Evolutionary conservation across 2,329 filamentous ascomycete species (phyloP).

Genomic region (Colletotrichum theobromicola): DNA sequence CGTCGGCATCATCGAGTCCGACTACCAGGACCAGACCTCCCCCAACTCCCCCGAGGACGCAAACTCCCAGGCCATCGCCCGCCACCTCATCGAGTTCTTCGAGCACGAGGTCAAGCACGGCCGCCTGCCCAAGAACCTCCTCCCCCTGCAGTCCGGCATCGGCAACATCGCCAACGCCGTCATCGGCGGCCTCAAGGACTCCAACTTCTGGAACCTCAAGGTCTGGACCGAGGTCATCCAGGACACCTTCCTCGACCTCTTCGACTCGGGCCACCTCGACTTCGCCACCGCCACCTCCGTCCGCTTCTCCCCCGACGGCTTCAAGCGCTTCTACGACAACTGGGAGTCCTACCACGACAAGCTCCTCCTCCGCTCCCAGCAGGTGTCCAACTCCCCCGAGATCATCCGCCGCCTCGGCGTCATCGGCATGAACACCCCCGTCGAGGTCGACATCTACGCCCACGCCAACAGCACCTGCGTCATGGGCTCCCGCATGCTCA

Average conservation of each 20-base stretch:
- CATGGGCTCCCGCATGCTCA: conserved; percentile 87
- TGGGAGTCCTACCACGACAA: conserved; percentile 83
- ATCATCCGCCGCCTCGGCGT: conserved; percentile 87
- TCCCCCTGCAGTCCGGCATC: conserved; percentile 86
- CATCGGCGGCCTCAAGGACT: conserved; percentile 79
- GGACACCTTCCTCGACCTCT: conserved; percentile 91
- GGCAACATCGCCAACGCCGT: conserved; percentile 95
- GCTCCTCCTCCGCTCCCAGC: conserved; percentile 85
- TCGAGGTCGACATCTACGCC: conserved; percentile 93
- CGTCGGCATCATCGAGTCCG: conserved; percentile 82
- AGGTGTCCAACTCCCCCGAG: conserved; percentile 88
- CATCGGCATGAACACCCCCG: conserved; percentile 94
- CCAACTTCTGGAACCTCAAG: conserved; percentile 85
- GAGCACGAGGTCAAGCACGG: conserved; percentile 84
- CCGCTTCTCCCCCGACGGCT: conserved; percentile 89
- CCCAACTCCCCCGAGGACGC: conserved; percentile 81
- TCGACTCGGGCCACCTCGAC: conserved; percentile 85
- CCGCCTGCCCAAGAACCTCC: conserved; percentile 76
- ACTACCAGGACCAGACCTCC: conserved; percentile 78
- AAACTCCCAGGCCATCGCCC: conserved; percentile 73
- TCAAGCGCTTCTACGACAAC: conserved; percentile 87
- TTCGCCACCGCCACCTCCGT: conserved; percentile 91
- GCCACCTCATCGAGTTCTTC: conserved; percentile 80
- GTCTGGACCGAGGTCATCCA: conserved; percentile 95
- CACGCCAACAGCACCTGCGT: conserved; percentile 92